Evolutionary conservation across 176 grass and related monocot species (phyloP).

Genomic region (Ampelocalamus luodianensis): DNA sequence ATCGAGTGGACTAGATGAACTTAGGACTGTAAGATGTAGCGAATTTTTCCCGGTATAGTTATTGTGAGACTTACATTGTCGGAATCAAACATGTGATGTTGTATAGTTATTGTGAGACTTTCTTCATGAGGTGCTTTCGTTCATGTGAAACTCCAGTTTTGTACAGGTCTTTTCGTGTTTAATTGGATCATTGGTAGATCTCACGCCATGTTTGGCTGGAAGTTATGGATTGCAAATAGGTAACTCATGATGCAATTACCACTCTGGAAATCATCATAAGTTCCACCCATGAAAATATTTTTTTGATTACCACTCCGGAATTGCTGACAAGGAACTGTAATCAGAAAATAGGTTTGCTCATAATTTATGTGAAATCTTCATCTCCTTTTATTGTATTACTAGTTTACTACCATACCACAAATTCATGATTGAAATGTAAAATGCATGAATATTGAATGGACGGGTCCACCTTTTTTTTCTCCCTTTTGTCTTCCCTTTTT

Average conservation of each 20-base stretch:
- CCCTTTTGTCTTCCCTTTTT: not conserved
- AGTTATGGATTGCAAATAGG: slow-evolving; percentile 10
- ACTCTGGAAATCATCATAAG: no score
- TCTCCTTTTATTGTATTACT: no score
- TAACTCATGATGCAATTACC: not conserved
- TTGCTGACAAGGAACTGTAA: slow-evolving; percentile 2
- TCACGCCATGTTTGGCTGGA: not conserved
- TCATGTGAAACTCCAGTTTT: not conserved
- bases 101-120: slow-evolving; percentile 45
- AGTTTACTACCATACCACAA: not conserved
- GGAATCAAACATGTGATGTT: slow-evolving; percentile 48
- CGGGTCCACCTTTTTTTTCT: not conserved
- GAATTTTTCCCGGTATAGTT: slow-evolving; percentile 47
- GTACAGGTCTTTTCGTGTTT: not conserved
- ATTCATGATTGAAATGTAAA: not conserved
- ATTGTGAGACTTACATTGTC: slow-evolving; percentile 29
- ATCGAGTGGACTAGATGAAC: slow-evolving; percentile 39
- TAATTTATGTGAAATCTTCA: not conserved
- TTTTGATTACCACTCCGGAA: not conserved
- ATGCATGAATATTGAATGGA: not conserved
- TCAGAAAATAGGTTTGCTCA: not conserved
- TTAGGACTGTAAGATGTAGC: slow-evolving; percentile 48
- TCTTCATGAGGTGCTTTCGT: not conserved
- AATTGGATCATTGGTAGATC: not conserved
- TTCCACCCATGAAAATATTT: not conserved